These are phyloP conservation scores for Naematelia encephala DNA, from an alignment of 768 basidiomycete genomes.

Conservation along the genomic window DNA sequence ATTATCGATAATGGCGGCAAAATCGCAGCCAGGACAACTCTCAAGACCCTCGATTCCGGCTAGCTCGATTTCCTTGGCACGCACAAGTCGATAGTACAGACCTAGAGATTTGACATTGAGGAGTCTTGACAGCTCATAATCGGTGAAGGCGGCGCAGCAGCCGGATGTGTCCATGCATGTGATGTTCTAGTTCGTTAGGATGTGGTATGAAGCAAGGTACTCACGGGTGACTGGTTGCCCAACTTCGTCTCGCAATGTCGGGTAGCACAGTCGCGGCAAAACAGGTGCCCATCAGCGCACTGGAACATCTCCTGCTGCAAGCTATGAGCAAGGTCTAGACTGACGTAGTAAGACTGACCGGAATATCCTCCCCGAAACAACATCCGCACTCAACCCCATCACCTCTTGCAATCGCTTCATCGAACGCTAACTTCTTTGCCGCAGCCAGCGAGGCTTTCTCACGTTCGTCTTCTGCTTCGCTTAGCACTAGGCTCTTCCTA, in stretches of 20 bases:
- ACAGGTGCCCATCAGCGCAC: constrained; percentile 83
- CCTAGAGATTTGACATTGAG: constrained; percentile 65
- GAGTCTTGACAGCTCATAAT: constrained; percentile 66
- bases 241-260: constrained; percentile 67
- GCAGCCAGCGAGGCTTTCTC: constrained; percentile 34
- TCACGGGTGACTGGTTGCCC: constrained; percentile 48
- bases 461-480: neutral
- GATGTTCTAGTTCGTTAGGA: constrained; percentile 54
- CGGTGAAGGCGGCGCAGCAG: constrained; percentile 65
- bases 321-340: neutral
- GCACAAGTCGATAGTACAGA: constrained; percentile 63
- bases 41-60: constrained; percentile 77
- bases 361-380: constrained; percentile 70
- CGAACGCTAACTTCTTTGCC: constrained; percentile 53
- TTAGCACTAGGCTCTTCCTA: neutral
- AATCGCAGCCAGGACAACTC: constrained; percentile 89
- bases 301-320: constrained; percentile 76
- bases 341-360: constrained; percentile 56
- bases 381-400: constrained; percentile 81
- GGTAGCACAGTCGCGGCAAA: constrained; percentile 70
- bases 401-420: constrained; percentile 54
- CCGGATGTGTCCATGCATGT: constrained; percentile 79
- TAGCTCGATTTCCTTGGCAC: constrained; percentile 72
- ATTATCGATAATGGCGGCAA: constrained; percentile 72
- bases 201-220: constrained; percentile 1